Evolutionary conservation across 1,284 basidiomycete species (phyloP).

Genomic region (Malassezia furfur): DNA sequence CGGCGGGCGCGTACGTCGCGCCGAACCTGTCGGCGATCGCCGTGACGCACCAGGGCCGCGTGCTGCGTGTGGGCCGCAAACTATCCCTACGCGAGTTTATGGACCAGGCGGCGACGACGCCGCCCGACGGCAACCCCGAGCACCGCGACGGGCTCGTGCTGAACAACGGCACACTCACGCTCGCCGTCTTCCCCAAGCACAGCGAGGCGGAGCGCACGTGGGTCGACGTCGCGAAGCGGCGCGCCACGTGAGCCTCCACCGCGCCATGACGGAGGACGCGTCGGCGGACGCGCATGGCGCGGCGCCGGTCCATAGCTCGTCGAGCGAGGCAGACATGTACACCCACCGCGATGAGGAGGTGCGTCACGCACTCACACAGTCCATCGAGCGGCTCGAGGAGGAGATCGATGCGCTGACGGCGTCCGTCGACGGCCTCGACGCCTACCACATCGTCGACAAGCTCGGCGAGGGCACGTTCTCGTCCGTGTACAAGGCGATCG

Average conservation of each 20-base stretch:
- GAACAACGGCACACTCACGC: conserved; percentile 72
- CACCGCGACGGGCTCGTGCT: conserved; percentile 71
- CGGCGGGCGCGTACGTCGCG: conserved; percentile 61
- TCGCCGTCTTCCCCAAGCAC: conserved; percentile 75
- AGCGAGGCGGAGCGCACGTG: conserved; percentile 65
- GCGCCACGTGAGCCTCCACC: conserved; percentile 6
- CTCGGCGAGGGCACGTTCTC: conserved; percentile 97
- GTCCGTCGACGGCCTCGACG: conserved; percentile 59
- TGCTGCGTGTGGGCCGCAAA: conserved; percentile 81
- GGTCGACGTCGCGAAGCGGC: conserved; percentile 72
- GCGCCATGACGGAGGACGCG: conserved; percentile 1
- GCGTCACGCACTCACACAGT: conserved; percentile 1
- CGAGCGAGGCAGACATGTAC: conserved; percentile 1
- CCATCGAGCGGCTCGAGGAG: conserved; percentile 29
- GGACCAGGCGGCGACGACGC: conserved; percentile 51
- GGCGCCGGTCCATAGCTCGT: conserved; percentile 1
- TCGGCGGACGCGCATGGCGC: conserved; percentile 1
- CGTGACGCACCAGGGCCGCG: conserved; percentile 62
- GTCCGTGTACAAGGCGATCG: conserved; percentile 92
- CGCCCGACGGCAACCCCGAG: conserved; percentile 53
- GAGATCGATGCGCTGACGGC: conserved; percentile 57
- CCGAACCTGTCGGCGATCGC: conserved; percentile 70
- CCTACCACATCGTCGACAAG: conserved; percentile 78
- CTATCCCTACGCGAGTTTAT: conserved; percentile 72
- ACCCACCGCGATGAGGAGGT: conserved; percentile 16